Conservation (phyloP, 1,139 yeast species). For the Komagataea norvegica region DNA sequence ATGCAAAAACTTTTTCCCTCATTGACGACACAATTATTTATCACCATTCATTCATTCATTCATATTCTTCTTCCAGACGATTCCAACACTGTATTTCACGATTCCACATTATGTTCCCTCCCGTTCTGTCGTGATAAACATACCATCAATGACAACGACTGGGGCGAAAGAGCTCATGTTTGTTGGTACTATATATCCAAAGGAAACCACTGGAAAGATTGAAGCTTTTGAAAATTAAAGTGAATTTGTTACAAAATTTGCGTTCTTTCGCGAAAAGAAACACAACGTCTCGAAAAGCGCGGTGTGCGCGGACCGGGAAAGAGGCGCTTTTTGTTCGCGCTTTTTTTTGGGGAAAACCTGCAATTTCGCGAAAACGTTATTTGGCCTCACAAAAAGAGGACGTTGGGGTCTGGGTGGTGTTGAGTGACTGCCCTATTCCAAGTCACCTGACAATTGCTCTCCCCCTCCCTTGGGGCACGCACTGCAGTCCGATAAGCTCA, state of each 20-base stretch:
- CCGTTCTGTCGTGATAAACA: conserved; percentile 27
- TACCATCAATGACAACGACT: conserved; percentile 95
- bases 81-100: background rate
- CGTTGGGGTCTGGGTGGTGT: too few relatives aligned
- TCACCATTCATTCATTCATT: too few relatives aligned
- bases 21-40: too few relatives aligned
- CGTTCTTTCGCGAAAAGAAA: conserved; percentile 9
- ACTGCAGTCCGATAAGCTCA: too few relatives aligned
- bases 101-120: conserved; percentile 2
- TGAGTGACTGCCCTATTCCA: background rate
- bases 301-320: background rate
- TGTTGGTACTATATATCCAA: conserved; percentile 6
- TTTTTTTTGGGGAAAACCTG: background rate
- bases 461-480: too few relatives aligned
- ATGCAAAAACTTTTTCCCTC: background rate
- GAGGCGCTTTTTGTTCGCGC: too few relatives aligned
- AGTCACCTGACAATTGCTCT: conserved; percentile 1
- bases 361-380: too few relatives aligned
- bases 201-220: background rate
- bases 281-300: too few relatives aligned
- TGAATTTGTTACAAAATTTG: conserved; percentile 2
- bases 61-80: too few relatives aligned
- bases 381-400: too few relatives aligned
- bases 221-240: conserved; percentile 1
- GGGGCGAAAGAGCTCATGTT: conserved; percentile 87